These are phyloP conservation scores for Albugo laibachii DNA, from an alignment of 352 stramenopile species.

Conservation along the genomic window DNA sequence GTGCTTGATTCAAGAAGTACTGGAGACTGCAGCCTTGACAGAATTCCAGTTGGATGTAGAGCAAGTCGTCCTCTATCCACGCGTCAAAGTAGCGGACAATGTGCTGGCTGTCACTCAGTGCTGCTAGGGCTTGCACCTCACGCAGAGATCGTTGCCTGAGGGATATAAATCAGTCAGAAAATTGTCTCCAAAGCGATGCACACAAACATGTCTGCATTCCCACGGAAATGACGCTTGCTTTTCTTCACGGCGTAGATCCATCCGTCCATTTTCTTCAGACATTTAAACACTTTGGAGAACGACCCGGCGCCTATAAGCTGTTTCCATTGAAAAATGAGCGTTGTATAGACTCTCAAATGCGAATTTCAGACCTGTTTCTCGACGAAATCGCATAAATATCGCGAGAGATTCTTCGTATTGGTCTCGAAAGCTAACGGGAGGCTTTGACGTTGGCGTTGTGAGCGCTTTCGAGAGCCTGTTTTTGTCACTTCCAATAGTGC, in stretches of 20 bases:
- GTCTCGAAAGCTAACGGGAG: too few species aligned
- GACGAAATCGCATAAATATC: conserved; percentile 62
- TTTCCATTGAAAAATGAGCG: not conserved
- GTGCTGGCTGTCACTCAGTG: conserved; percentile 51
- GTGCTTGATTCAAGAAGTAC: conserved; percentile 38
- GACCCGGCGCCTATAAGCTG: conserved; percentile 62
- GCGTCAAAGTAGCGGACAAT: conserved; percentile 75
- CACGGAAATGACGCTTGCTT: conserved; percentile 64
- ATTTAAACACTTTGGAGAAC: conserved; percentile 79
- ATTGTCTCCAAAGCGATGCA: not conserved
- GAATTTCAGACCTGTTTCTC: conserved; percentile 30
- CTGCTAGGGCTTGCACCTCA: conserved; percentile 68
- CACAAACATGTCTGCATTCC: conserved; percentile 64
- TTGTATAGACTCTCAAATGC: not conserved
- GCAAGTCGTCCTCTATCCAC: conserved; percentile 74
- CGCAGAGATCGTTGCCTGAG: conserved; percentile 45
- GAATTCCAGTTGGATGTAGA: conserved; percentile 76
- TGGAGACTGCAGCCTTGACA: conserved; percentile 41
- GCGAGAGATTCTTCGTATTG: conserved; percentile 11
- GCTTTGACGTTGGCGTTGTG: too few species aligned
- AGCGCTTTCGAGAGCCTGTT: too few species aligned
- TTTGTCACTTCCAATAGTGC: too few species aligned
- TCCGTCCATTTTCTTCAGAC: conserved; percentile 71
- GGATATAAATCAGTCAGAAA: not conserved
- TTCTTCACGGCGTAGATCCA: conserved; percentile 79